These are phyloP conservation scores for Mortierella sp. DNA, from an alignment of 371 early-diverging fungal genomes.

Conservation along the genomic window DNA sequence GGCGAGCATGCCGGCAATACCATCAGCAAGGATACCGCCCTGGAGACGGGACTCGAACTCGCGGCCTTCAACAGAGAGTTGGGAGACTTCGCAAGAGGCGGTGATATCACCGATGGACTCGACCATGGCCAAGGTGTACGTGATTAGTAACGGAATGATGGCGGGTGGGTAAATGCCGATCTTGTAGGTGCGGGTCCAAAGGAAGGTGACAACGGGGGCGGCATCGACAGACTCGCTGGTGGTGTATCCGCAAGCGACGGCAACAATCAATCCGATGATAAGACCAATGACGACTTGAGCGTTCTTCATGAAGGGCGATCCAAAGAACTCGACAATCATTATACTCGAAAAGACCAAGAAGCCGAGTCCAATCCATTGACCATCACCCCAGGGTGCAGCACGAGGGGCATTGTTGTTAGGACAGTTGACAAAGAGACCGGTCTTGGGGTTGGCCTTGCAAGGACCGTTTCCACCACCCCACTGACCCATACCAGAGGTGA, in stretches of 20 bases:
- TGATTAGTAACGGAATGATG: slow-evolving; percentile 73
- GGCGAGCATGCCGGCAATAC: slow-evolving; percentile 68
- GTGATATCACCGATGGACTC: slow-evolving; percentile 79
- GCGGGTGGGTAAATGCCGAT: slow-evolving; percentile 75
- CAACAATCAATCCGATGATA: slow-evolving; percentile 72
- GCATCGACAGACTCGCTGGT: slow-evolving; percentile 61
- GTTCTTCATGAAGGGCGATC: slow-evolving; percentile 78
- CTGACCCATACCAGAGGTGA: slow-evolving; percentile 67
- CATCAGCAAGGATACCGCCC: slow-evolving; percentile 78
- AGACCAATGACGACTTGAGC: slow-evolving; percentile 75
- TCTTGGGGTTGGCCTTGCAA: slow-evolving; percentile 60
- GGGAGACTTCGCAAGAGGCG: slow-evolving; percentile 75
- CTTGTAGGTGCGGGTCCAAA: slow-evolving; percentile 72
- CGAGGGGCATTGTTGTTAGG: slow-evolving; percentile 70
- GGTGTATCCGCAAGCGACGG: slow-evolving; percentile 73
- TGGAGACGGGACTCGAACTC: slow-evolving; percentile 73
- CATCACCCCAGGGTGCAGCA: slow-evolving; percentile 73
- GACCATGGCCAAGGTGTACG: slow-evolving; percentile 62
- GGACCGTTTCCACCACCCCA: slow-evolving; percentile 75
- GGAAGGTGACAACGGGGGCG: slow-evolving; percentile 71
- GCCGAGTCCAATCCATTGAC: slow-evolving; percentile 74
- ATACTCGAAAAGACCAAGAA: slow-evolving; percentile 73
- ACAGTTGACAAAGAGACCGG: slow-evolving; percentile 69
- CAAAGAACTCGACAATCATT: slow-evolving; percentile 72
- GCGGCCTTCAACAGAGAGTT: slow-evolving; percentile 72